phyloP scores from a whole-genome alignment of 1,284 basidiomycete species.

The Singerocomus rubriflavus region DNA sequence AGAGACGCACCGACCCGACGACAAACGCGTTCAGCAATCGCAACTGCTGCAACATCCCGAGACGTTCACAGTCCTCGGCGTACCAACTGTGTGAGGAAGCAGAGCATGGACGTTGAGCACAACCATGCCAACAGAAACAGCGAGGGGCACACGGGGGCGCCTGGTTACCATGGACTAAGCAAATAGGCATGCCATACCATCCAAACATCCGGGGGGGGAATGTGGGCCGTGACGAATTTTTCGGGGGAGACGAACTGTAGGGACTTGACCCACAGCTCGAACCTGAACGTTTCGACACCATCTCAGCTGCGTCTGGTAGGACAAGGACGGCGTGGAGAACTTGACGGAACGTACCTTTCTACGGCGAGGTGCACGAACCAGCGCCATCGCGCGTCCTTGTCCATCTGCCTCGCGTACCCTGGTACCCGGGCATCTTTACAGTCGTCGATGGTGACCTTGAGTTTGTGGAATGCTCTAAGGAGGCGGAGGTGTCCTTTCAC shows the following conservation, averaged over 20 bases:
- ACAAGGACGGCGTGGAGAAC: background rate
- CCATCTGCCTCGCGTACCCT: conserved; percentile 23
- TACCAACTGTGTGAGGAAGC: conserved; percentile 32
- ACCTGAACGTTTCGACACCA: conserved; percentile 22
- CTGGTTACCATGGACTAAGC: conserved; percentile 36
- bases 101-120: no score
- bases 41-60: conserved; percentile 24
- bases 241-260: conserved; percentile 24
- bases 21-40: conserved; percentile 24
- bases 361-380: conserved; percentile 33
- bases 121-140: background rate
- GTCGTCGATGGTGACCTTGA: conserved; percentile 26
- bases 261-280: conserved; percentile 34
- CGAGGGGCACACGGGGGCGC: no score
- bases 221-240: conserved; percentile 27
- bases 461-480: conserved; percentile 27
- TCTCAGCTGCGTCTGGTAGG: background rate
- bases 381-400: conserved; percentile 26
- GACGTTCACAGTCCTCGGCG: conserved; percentile 37
- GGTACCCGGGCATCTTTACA: conserved; percentile 28
- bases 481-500: conserved; percentile 32
- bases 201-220: conserved; percentile 45
- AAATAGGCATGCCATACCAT: conserved; percentile 50
- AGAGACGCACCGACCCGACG: conserved; percentile 20
- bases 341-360: conserved; percentile 22